Evolutionary conservation across 148 eudicot species (phyloP), one percentile per base, ranked within the genome.

Genomic region (Agrostemma githago): DNA sequence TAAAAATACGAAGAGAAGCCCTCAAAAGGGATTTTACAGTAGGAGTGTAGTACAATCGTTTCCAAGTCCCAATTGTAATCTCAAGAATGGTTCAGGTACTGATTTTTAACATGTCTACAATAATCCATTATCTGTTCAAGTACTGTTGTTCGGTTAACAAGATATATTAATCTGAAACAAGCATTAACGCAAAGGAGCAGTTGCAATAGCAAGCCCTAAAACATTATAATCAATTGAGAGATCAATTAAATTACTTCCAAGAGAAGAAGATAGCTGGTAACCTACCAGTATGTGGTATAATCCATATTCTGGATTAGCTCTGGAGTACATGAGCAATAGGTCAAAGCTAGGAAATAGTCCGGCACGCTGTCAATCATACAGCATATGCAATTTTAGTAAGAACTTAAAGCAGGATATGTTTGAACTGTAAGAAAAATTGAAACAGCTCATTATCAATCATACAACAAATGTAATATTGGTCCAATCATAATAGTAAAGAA

Each of bases 271-370:
- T 40, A 60, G 63, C 34, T n/a, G 40, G 59, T 46, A 43, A 51
- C 84, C 53, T 78, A 92, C 99, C 92, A 95, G 78, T 86, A 95
- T 95, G 76, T 84, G 86, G 83, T 86, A 71, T 74, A 95, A 75
- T 61, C 94, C 85, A 73, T 60, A 72, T 67, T 72, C 73, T 48
- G 85, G 82, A 81, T 90, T 88, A 66, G 85, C 78, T 68, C 89
- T 90, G 15, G 99, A 95, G 76, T 84, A 90, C 97, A 95, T 83
- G 11, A 80, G 86, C 81, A 95, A 77, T 15, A 90, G 92, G 79
- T 95, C 99, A 82, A 74, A 95, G 62, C 81, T 87, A 46, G 99
- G 99, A 77, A 92, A 95, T 60, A 95, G 83, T 69, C 99, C 96
- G 73, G 99, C 99, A 74, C 70, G 72, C 97, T 95, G 97, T 78